Evolutionary conservation across 106 monocot genomes (phyloP), one percentile per base, ranked within the genome.

Genomic region (Dendrobium chrysotoxum): DNA sequence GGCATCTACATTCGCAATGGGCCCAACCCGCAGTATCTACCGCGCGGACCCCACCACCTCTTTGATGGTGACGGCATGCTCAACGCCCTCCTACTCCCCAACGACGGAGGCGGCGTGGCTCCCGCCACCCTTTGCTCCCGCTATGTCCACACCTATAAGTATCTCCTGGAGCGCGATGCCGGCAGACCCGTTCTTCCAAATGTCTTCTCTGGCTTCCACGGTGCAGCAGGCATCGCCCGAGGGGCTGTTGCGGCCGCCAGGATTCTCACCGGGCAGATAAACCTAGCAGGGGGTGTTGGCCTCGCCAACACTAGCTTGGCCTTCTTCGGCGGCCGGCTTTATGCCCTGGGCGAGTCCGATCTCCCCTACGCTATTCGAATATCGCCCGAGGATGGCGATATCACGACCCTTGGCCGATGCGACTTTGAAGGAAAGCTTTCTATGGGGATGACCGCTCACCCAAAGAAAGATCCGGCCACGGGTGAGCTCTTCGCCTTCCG

Each of bases 31-130:
- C 89, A 89, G 84, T 76, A 89, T 82, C 83, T 87, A 41, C 92
- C 89, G 13, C 85, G 83, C 20, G 89, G 87, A 6, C 87, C 92
- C 26, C 82, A 87, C 80, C 92, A 92, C 84, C 86, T 92, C 26
- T 92, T 92, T 80, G 89, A 92, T 72, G 92, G 92, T 2, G 92
- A 92, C 80, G 92, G 87, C 84, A 92, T 92, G 92, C 87, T 89
- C 67, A 85, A 92, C 75, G 80, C 89, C 46, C 79, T 92, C 80
- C 92, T 89, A 77, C 87, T 92, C 83, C 79, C 89, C 40, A 2
- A 70, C 17, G 28, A 30, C 23, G 85, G 78, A 0, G 50, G 15
- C 64, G 46, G 40, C 16, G 23, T 41, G 3, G 31, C 80, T 71
- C 76, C 85, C 18, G 80, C 89, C 77, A 74, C 72, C 77, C 87